Conservation (phyloP, 148 eudicot genomes). For the Rheum nobile region DNA sequence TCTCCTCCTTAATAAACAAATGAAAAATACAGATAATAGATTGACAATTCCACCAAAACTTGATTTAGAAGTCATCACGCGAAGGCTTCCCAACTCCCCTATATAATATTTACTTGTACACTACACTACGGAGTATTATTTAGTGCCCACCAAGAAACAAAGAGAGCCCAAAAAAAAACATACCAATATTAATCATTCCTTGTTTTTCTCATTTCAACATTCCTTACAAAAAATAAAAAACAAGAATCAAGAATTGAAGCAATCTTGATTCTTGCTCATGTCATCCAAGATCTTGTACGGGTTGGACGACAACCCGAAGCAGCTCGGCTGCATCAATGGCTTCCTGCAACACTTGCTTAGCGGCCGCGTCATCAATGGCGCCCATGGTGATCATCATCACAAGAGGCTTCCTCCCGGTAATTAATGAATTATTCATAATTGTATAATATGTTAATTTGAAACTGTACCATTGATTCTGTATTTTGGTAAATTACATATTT, state of each 20-base stretch:
- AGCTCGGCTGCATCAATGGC: conserved; percentile 81
- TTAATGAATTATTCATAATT: too few species aligned
- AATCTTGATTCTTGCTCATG: conserved; percentile 17
- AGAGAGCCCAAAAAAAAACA: not conserved
- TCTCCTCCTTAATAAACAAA: conserved; percentile 1
- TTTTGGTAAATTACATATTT: not conserved
- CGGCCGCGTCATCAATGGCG: conserved; percentile 23
- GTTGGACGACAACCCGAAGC: conserved; percentile 56
- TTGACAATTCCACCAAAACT: not conserved
- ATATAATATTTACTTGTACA: not conserved
- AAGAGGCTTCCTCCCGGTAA: conserved; percentile 54
- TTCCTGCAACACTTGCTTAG: conserved; percentile 41
- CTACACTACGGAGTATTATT: not conserved
- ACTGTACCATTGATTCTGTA: not conserved
- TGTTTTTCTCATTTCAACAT: not conserved
- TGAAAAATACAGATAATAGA: not conserved
- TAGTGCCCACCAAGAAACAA: not conserved
- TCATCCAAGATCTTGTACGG: conserved; percentile 52
- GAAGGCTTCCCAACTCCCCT: not conserved
- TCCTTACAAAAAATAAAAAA: too few species aligned
- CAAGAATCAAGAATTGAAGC: too few species aligned
- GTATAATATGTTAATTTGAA: not conserved
- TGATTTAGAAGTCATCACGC: not conserved
- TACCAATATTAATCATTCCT: not conserved
- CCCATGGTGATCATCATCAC: conserved; percentile 9